Conservation (phyloP, 352 stramenopile species). For the Phytopythium vexans region DNA sequence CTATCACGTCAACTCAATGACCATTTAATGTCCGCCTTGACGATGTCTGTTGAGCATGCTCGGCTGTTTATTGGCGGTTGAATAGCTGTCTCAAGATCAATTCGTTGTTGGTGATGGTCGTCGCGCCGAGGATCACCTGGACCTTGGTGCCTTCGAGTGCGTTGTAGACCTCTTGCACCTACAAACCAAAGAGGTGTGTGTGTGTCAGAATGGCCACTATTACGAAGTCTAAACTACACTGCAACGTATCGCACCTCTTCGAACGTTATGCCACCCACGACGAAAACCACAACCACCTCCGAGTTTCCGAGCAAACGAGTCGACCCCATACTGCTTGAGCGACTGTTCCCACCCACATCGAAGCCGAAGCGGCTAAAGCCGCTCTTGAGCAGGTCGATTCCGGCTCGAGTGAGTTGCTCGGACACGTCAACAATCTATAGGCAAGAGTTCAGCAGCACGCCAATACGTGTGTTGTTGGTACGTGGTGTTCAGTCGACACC, state of each 20-base stretch:
- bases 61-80: no score
- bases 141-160: slow-evolving; percentile 44
- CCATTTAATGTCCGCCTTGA: no score
- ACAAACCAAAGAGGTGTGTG: no score
- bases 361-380: slow-evolving; percentile 82
- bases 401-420: slow-evolving; percentile 68
- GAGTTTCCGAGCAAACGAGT: slow-evolving; percentile 34
- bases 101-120: slow-evolving; percentile 65
- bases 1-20: no score
- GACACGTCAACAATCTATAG: slow-evolving; percentile 68
- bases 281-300: slow-evolving; percentile 58
- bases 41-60: no score
- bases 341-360: slow-evolving; percentile 20
- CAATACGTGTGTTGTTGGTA: background rate
- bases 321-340: slow-evolving; percentile 7
- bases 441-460: background rate
- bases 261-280: slow-evolving; percentile 76
- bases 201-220: no score
- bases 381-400: slow-evolving; percentile 80
- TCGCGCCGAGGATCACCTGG: slow-evolving; percentile 68
- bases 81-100: slow-evolving; percentile 62
- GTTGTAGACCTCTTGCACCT: slow-evolving; percentile 67
- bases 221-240: no score
- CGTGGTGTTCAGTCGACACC: background rate
- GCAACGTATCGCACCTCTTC: slow-evolving; percentile 61